Evolutionary conservation across 345 rosid species (phyloP).

Genomic region (Mercurialis annua): DNA sequence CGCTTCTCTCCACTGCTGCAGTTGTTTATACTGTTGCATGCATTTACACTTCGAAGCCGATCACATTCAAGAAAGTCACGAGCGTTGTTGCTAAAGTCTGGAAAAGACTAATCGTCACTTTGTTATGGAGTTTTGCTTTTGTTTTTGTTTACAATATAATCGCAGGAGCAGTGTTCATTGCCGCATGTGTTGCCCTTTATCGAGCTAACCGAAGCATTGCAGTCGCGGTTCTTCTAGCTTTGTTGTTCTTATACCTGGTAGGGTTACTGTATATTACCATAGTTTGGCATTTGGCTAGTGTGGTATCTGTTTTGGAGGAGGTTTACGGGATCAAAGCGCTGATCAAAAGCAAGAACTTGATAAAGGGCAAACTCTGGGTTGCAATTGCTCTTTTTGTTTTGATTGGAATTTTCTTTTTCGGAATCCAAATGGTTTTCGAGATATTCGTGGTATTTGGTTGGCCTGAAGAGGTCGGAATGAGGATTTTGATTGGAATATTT

Average conservation of each 20-base stretch:
- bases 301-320: constrained; percentile 19
- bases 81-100: constrained; percentile 47
- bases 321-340: constrained; percentile 11
- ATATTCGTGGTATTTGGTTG: constrained; percentile 29
- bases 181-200: neutral
- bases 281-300: constrained; percentile 20
- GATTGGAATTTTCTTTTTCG: constrained; percentile 17
- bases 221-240: neutral
- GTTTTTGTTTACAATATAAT: constrained; percentile 20
- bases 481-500: neutral
- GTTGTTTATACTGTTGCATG: constrained; percentile 50
- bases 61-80: constrained; percentile 32
- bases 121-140: constrained; percentile 28
- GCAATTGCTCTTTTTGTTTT: constrained; percentile 5
- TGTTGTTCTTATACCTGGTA: constrained; percentile 4
- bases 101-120: constrained; percentile 45
- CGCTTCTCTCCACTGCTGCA: constrained; percentile 50
- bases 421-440: constrained; percentile 17
- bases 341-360: constrained; percentile 15
- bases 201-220: neutral
- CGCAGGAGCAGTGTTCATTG: neutral
- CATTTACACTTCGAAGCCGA: constrained; percentile 32
- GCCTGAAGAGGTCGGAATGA: constrained; percentile 4
- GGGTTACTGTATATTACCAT: constrained; percentile 32
- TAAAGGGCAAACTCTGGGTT: constrained; percentile 9